phyloP scores from a whole-genome alignment of 208 protist species.

The Trypanosoma rangeli region DNA sequence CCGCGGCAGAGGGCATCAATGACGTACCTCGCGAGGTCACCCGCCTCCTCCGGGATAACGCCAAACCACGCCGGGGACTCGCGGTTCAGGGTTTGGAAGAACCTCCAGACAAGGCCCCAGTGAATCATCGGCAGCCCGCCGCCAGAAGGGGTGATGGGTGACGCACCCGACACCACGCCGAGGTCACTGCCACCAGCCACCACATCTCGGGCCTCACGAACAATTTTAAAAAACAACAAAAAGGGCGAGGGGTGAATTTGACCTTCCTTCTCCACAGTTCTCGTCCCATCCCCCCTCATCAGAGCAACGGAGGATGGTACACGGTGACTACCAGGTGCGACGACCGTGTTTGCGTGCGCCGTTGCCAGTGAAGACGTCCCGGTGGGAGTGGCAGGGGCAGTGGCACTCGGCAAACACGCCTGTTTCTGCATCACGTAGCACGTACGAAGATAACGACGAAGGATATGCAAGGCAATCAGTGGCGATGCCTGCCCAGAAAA shows the following conservation, averaged over 20 bases:
- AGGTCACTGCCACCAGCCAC: constrained; percentile 12
- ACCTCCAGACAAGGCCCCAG: constrained; percentile 77
- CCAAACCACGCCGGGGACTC: constrained; percentile 64
- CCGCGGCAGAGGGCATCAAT: constrained; percentile 73
- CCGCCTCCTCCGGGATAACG: constrained; percentile 53
- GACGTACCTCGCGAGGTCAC: constrained; percentile 59
- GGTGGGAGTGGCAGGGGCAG: background rate
- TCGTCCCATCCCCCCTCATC: background rate
- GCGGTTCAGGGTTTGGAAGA: constrained; percentile 78
- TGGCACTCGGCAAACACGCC: background rate
- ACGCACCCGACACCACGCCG: background rate
- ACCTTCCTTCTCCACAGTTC: background rate
- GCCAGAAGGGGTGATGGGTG: background rate
- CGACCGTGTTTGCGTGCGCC: background rate
- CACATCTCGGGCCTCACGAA: constrained; percentile 69
- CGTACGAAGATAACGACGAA: constrained; percentile 66
- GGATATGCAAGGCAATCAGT: constrained; percentile 65
- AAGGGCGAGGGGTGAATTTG: constrained; percentile 64
- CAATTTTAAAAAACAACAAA: constrained; percentile 74
- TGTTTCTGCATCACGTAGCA: constrained; percentile 52
- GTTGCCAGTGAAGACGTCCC: background rate
- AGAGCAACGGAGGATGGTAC: background rate
- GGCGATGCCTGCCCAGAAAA: constrained; percentile 66
- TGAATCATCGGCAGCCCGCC: constrained; percentile 72
- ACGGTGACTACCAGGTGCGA: background rate